Conservation (phyloP, 768 basidiomycete genomes). For the Psilocybe cyanescens region DNA sequence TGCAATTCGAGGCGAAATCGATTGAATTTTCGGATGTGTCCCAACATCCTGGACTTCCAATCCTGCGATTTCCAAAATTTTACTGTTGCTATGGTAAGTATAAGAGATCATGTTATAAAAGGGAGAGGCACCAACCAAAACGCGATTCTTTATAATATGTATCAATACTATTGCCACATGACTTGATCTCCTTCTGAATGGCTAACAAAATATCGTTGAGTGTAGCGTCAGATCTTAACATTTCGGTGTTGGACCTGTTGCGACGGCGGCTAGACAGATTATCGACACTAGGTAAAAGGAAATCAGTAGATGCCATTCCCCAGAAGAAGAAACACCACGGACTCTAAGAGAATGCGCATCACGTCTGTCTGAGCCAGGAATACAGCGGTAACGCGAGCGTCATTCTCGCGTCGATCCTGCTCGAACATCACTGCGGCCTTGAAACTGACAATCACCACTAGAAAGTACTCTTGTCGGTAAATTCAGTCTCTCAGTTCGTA, state of each 20-base stretch:
- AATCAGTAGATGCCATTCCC: neutral
- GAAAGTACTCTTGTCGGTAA: neutral
- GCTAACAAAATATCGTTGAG: constrained; percentile 12
- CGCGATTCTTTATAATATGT: constrained; percentile 25
- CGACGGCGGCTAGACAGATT: neutral
- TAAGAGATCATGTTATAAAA: neutral
- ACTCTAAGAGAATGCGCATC: constrained; percentile 25
- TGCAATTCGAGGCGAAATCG: constrained; percentile 16
- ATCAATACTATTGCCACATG: constrained; percentile 26
- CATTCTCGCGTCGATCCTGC: constrained; percentile 21
- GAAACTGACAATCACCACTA: constrained; percentile 19
- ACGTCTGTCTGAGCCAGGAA: constrained; percentile 21
- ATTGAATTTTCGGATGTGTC: constrained; percentile 19
- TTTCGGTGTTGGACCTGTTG: neutral
- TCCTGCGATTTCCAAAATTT: constrained; percentile 25
- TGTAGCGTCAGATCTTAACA: neutral
- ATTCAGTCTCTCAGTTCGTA: neutral
- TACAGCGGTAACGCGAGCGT: constrained; percentile 17
- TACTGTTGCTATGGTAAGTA: constrained; percentile 7
- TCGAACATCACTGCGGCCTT: constrained; percentile 18
- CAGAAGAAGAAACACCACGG: neutral
- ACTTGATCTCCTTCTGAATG: constrained; percentile 19
- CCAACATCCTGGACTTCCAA: constrained; percentile 23
- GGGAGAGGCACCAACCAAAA: constrained; percentile 15
- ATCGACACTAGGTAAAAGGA: neutral